Conservation (phyloP, 305 asterid species). For the Fraxinus sp. region DNA sequence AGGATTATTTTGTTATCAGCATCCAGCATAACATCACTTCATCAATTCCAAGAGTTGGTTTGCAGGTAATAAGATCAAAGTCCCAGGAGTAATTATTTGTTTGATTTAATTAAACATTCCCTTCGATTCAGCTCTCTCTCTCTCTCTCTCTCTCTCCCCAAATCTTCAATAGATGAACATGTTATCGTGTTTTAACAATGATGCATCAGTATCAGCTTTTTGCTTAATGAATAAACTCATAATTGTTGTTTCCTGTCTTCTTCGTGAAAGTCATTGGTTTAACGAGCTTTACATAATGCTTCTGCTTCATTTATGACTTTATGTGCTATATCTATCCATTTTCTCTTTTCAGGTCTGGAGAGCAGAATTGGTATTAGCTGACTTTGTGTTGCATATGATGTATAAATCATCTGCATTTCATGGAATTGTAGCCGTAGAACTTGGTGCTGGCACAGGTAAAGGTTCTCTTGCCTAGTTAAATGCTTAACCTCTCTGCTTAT, state of each 20-base stretch:
- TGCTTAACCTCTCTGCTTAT: neutral
- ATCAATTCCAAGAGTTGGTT: conserved; percentile 83
- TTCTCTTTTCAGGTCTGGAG: conserved; percentile 66
- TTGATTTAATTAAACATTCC: neutral
- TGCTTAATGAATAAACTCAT: conserved; percentile 4
- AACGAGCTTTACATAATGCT: conserved; percentile 4
- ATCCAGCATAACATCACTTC: conserved; percentile 85
- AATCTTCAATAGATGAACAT: neutral
- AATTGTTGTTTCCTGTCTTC: conserved; percentile 12
- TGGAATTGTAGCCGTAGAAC: conserved; percentile 73
- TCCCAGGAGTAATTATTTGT: neutral
- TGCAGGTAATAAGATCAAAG: conserved; percentile 57
- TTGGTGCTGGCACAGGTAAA: conserved; percentile 95
- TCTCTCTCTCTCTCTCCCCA: neutral
- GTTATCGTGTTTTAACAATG: neutral
- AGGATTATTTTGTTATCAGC: conserved; percentile 50
- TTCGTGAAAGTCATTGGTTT: neutral
- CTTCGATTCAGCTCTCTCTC: neutral
- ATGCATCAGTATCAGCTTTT: neutral
- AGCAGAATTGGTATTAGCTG: conserved; percentile 86
- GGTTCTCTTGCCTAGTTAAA: conserved; percentile 27
- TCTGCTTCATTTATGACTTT: neutral
- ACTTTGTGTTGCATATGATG: conserved; percentile 75
- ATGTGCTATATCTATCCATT: conserved; percentile 11
- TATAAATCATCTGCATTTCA: conserved; percentile 51